Base-by-base conservation (phyloP, 805 yeast species). In the Spathaspora hagerdaliae region DNA sequence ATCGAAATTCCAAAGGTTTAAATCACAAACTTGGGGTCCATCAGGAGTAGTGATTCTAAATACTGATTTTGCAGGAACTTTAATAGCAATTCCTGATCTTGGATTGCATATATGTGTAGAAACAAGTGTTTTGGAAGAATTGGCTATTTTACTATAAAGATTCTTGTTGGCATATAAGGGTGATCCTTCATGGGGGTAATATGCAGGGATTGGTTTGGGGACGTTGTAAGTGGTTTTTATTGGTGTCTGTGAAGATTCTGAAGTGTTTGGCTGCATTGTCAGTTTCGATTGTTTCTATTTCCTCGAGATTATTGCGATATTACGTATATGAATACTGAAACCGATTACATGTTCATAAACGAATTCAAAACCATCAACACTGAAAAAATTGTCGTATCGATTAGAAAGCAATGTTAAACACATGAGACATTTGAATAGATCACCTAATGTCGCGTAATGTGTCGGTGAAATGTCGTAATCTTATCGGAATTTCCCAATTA, bases 11-110 rank as follows among this genome's bases (percentile, higher is more conserved):
- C 87, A 82, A 42, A 79, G 75, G 61, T 82, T 82, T 60, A 82
- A 73, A 56, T 82, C 87, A 55, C 85, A 81, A 14, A 82, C 87
- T 59, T 82, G 87, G 1, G 88, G 84, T 5, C 87, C 87, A 53
- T 82, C 81, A 2, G 85, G 82, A 1, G 85, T 78, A 3, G 80
- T 75, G 45, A 82, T 67, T 35, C 87, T 67, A 48, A 83, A 79
- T 29, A 82, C 74, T 29, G 76, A 69, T 24, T 79, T 81, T 15
- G 80, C 80, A 13, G 83, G 82, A n/a, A 81, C 79, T 49, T 76
- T 76, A 68, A 83, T 79, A 0, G 86, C 84, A 39, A 74, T 67
- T 3, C 83, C 88, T 1, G 82, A 69, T 51, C 86, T 65, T 34
- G 81, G 79, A 19, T 78, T 74, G 47, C 81, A 73, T 5, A 63